These are phyloP conservation scores for Cicer bijugum DNA, from an alignment of 306 rosid species.

Conservation along the genomic window DNA sequence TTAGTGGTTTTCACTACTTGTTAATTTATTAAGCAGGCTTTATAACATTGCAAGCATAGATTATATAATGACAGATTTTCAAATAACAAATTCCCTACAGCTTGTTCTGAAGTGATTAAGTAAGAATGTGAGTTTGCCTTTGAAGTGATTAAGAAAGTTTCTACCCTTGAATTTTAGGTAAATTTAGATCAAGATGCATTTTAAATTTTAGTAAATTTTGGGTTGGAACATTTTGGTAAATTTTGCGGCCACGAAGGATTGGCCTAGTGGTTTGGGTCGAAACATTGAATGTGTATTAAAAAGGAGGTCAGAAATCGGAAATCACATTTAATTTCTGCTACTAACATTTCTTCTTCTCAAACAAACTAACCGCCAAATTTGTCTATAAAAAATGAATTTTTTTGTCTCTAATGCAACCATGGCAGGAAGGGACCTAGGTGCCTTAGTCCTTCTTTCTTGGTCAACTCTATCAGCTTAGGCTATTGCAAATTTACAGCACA, in stretches of 20 bases:
- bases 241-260: too few species aligned
- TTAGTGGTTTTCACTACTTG: conserved; percentile 1
- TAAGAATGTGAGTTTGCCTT: neutral
- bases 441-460: too few species aligned
- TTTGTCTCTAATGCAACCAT: too few species aligned
- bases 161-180: neutral
- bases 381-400: too few species aligned
- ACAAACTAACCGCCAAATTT: too few species aligned
- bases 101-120: neutral
- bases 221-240: too few species aligned
- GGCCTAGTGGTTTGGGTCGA: too few species aligned
- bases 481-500: conserved; percentile 33
- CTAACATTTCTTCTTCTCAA: too few species aligned
- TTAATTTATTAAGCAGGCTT: neutral
- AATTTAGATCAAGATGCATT: neutral
- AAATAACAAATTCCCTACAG: neutral
- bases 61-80: neutral
- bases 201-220: too few species aligned
- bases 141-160: neutral
- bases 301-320: neutral
- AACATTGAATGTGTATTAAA: too few species aligned
- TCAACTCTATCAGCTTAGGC: neutral
- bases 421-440: too few species aligned
- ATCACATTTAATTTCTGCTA: too few species aligned
- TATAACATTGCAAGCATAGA: neutral